Evolutionary conservation across 2,329 filamentous ascomycete genomes (phyloP).

Genomic region (Stemphylium beticola): DNA sequence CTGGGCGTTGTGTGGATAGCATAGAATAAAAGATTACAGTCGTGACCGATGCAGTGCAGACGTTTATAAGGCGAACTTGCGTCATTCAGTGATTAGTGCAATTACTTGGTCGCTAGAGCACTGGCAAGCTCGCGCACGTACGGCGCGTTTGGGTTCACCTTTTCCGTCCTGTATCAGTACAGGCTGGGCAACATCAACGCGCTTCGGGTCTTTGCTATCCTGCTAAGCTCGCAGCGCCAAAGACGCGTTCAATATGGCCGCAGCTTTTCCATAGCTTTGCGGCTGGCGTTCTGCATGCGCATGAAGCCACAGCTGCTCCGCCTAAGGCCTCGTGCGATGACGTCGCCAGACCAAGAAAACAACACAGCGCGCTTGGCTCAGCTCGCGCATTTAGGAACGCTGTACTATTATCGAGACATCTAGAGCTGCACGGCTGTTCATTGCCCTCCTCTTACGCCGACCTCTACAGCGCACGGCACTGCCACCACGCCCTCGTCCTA

Average conservation of each 20-base stretch:
- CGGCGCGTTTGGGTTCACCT: conserved; percentile 1
- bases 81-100: not conserved
- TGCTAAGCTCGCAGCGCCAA: not conserved
- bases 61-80: not conserved
- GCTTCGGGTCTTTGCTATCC: conserved; percentile 1
- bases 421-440: not conserved
- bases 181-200: conserved; percentile 4
- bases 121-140: not conserved
- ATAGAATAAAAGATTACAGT: not conserved
- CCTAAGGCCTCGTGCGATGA: conserved; percentile 1
- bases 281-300: conserved; percentile 1
- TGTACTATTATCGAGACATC: not conserved
- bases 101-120: not conserved
- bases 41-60: not conserved
- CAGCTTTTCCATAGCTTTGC: not conserved
- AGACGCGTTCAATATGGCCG: not conserved
- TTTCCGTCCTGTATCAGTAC: conserved; percentile 1
- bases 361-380: not conserved
- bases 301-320: conserved; percentile 2
- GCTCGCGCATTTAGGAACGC: not conserved
- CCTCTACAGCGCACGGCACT: not conserved
- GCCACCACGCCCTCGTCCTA: not conserved
- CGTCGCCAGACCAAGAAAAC: not conserved
- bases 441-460: not conserved
- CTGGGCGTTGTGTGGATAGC: not conserved